Evolutionary conservation across 371 early-diverging fungal genomes (phyloP).

Genomic region (Mortierella sp.): DNA sequence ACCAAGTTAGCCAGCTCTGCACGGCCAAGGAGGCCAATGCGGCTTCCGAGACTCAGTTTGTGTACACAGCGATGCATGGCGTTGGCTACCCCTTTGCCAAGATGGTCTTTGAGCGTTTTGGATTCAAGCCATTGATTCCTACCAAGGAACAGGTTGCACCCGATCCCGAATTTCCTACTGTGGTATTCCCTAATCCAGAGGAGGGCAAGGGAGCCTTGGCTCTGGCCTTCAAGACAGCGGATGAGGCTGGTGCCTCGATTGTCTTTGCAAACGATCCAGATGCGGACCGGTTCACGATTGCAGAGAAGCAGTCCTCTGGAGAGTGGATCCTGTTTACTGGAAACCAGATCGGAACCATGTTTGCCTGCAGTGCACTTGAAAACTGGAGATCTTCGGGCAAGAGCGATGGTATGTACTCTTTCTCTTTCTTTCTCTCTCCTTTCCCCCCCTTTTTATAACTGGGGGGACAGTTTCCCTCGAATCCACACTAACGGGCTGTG

Average conservation of each 20-base stretch:
- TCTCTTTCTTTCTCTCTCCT: background rate
- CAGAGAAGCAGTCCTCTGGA: constrained; percentile 78
- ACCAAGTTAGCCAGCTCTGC: constrained; percentile 62
- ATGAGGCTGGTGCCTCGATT: constrained; percentile 61
- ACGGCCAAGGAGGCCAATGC: constrained; percentile 59
- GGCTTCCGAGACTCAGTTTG: constrained; percentile 68
- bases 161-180: constrained; percentile 95
- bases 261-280: constrained; percentile 99
- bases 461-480: background rate
- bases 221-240: constrained; percentile 83
- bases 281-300: constrained; percentile 95
- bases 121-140: constrained; percentile 69
- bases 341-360: constrained; percentile 91
- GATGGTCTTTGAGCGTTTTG: constrained; percentile 74
- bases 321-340: constrained; percentile 90
- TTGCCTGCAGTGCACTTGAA: constrained; percentile 80
- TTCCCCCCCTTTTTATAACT: too few relatives aligned
- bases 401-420: constrained; percentile 53
- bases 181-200: constrained; percentile 93
- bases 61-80: constrained; percentile 98
- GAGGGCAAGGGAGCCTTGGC: constrained; percentile 89
- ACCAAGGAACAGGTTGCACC: constrained; percentile 80
- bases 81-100: constrained; percentile 86
- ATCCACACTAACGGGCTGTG: constrained; percentile 9
- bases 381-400: constrained; percentile 65